phyloP scores from a whole-genome alignment of 148 eudicot species.

The Silene latifolia region DNA sequence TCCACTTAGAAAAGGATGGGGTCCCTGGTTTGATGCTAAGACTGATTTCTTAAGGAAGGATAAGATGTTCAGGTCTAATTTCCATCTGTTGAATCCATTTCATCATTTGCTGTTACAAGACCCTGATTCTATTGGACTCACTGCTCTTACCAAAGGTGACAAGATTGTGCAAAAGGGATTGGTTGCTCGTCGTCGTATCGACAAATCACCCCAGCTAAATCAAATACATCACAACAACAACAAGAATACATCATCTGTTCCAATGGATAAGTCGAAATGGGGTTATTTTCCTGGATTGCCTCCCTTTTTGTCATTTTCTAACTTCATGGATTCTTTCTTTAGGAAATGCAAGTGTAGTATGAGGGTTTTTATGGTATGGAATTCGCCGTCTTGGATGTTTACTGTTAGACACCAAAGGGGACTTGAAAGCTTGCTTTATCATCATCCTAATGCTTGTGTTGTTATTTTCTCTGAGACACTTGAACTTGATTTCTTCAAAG shows the following conservation, averaged over 20 bases:
- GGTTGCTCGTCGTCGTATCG: background rate
- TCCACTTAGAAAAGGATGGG: conserved; percentile 81
- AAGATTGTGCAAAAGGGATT: conserved; percentile 49
- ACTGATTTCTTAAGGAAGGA: conserved; percentile 80
- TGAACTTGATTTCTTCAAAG: conserved; percentile 79
- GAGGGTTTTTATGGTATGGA: conserved; percentile 95
- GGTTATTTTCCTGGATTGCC: conserved; percentile 81
- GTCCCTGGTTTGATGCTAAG: conserved; percentile 91
- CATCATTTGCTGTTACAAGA: conserved; percentile 74
- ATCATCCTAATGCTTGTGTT: conserved; percentile 70
- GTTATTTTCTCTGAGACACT: conserved; percentile 81
- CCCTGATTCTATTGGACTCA: conserved; percentile 71
- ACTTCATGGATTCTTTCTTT: conserved; percentile 76
- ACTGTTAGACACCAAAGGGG: conserved; percentile 78
- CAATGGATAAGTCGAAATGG: conserved; percentile 33
- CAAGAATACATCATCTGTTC: too few relatives aligned
- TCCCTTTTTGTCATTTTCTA: conserved; percentile 58
- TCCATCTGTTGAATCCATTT: conserved; percentile 71
- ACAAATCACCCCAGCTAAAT: too few relatives aligned
- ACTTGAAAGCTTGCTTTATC: conserved; percentile 74
- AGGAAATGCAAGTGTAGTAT: conserved; percentile 66
- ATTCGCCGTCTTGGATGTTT: conserved; percentile 86
- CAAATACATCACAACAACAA: too few relatives aligned
- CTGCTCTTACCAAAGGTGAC: conserved; percentile 68
- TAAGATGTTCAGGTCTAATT: conserved; percentile 71